Evolutionary conservation across 2,329 filamentous ascomycete species (phyloP), one percentile per base, ranked within the genome.

Genomic region (Blastomyces parvus): DNA sequence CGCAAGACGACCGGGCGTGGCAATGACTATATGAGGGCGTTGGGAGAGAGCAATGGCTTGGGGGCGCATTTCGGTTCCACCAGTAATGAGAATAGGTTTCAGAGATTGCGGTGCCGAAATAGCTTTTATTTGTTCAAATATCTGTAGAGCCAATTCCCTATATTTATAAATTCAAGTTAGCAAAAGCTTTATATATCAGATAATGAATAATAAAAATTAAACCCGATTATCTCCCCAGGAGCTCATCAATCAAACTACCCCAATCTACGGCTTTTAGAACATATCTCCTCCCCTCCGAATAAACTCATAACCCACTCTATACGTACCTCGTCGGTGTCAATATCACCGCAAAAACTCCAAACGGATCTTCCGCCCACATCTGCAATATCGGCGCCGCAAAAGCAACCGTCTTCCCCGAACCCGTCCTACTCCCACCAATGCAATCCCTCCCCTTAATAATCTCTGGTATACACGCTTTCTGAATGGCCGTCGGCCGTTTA

Each of bases 341-440:
- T 17, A 99, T 85, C 6, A 99, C 80, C 1, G 86, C 93, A 75
- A 90, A 99, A 69, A 97, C 93, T 53, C 91, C 94, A 64, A 88
- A 88, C 0, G 94, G 94, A 78, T 99, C 92, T 72, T 91, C 84
- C 1, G 93, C 86, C 91, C 92, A 97, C 75, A 88, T 88, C 74
- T 97, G 93, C 66, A 99, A 79, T 65, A 99, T 96, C 0, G 94
- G 94, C 11, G 92, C 91, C 0, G 93, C 90, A 76, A 99, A 99
- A 1, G 94, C 92, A 53, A 97, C 87, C 3, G 94, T 99, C 80
- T 99, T 99, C 77, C 94, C 94, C 14, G 93, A 97, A 80, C 94
- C 94, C 0, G 94, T 99, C 66, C 91, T 84, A 72, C 90, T 96
- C 46, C 92, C 92, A 72, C 94, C 94, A 69, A 99, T 97, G 73